A percentile compares a stretch with the other conserved stretches of the same genome.
Evolutionary conservation across 768 basidiomycete genomes (phyloP).

Genomic region (Hypholoma sublateritium): DNA sequence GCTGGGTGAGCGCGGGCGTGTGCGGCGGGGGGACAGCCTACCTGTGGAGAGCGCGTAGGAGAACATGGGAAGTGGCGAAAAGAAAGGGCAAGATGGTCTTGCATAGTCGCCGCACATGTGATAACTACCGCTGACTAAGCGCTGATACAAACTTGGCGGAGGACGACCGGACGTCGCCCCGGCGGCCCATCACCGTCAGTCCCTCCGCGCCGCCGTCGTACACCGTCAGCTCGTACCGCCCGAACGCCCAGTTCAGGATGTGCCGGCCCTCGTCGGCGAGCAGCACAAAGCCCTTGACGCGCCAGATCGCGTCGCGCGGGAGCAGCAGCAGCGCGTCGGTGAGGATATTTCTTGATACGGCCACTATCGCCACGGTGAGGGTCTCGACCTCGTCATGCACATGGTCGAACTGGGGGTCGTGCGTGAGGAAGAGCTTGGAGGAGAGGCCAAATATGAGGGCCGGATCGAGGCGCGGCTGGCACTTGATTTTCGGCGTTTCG

Average conservation of each 20-base stretch:
- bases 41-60: slow-evolving; percentile 47
- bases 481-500: slow-evolving; percentile 80
- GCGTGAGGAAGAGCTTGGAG: slow-evolving; percentile 65
- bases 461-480: slow-evolving; percentile 61
- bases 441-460: slow-evolving; percentile 86
- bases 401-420: slow-evolving; percentile 14
- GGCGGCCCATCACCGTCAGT: slow-evolving; percentile 90
- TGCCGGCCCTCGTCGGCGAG: slow-evolving; percentile 36
- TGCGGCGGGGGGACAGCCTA: slow-evolving; percentile 6
- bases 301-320: slow-evolving; percentile 71
- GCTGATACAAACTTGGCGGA: slow-evolving; percentile 52
- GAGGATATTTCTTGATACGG: slow-evolving; percentile 32
- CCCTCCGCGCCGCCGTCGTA: slow-evolving; percentile 30
- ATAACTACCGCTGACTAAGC: slow-evolving; percentile 17
- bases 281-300: slow-evolving; percentile 85
- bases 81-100: slow-evolving; percentile 2
- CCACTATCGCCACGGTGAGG: slow-evolving; percentile 47
- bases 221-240: slow-evolving; percentile 65
- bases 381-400: slow-evolving; percentile 86
- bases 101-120: too few species aligned
- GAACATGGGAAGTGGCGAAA: slow-evolving; percentile 33
- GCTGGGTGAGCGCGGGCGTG: neutral
- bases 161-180: slow-evolving; percentile 70
- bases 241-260: slow-evolving; percentile 95
- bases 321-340: slow-evolving; percentile 47